Evolutionary conservation across 2,329 filamentous ascomycete genomes (phyloP), one percentile per base, ranked within the genome.

Genomic region (Colletotrichum cordylinicola): DNA sequence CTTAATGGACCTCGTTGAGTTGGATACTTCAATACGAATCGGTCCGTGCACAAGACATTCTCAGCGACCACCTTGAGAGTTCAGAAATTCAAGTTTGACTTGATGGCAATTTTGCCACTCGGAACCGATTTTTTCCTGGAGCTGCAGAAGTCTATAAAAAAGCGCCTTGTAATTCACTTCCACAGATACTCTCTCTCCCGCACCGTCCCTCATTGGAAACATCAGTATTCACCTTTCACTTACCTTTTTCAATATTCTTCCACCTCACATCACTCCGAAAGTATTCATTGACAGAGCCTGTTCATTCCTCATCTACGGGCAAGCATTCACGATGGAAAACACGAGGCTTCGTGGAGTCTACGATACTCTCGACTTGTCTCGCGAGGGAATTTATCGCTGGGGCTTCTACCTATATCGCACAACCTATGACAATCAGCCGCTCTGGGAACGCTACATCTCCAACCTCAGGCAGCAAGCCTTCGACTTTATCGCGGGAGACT

Each of bases 231-330:
- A 2, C 9, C 31, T 31, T 31, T 5, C 8, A n/a, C 31, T 31
- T 31, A 8, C 31, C 31, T 31, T 6, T 31, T 5, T 31, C 31
- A 31, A 31, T 31, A 31, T 2, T 31, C 8, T 18, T 1, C n/a
- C 39, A n/a, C 39, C 39, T 43, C 16, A 43, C 18, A 31, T 31
- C 31, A 31, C 31, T 27, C 24, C 24, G 24, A 27, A 27, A 43
- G 18, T 4, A 5, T 48, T 48, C n/a, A 48, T 21, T 21, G 6
- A 8, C 10, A 52, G 10, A 52, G n/a, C 4, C 10, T 8, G 43
- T 4, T 21, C 1, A 52, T 52, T 1, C 6, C 43, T 52, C 0
- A 9, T 0, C 2, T 21, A 10, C 3, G 2, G 39, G 18, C 3
- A 52, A 21, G 2, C 12, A 52, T n/a, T 10, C 43, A 52, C 13